phyloP scores from a whole-genome alignment of 2,329 filamentous ascomycete genomes.

The Clathrospora elynae region DNA sequence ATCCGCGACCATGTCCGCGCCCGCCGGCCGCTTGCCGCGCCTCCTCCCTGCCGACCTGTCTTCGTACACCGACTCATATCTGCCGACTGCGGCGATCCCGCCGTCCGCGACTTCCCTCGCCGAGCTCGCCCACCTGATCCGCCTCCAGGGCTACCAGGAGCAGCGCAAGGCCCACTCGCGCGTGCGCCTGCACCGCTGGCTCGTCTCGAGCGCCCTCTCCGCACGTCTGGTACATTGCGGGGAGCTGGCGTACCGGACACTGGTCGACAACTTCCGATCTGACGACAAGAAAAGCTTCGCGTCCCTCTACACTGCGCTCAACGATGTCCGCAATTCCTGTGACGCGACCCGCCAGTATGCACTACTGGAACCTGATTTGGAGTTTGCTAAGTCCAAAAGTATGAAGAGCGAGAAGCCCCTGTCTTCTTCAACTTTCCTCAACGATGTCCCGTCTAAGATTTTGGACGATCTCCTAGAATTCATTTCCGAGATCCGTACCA shows the following conservation, averaged over 20 bases:
- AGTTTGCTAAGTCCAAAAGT: slow-evolving; percentile 53
- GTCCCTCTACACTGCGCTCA: slow-evolving; percentile 74
- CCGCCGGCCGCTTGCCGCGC: slow-evolving; percentile 54
- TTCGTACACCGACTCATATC: slow-evolving; percentile 66
- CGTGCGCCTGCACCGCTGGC: slow-evolving; percentile 72
- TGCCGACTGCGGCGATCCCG: slow-evolving; percentile 60
- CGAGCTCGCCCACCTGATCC: slow-evolving; percentile 77
- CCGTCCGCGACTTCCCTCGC: slow-evolving; percentile 72
- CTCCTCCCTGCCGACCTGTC: slow-evolving; percentile 70
- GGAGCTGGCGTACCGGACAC: slow-evolving; percentile 73
- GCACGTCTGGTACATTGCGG: slow-evolving; percentile 75
- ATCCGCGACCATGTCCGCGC: slow-evolving; percentile 53
- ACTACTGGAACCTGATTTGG: slow-evolving; percentile 73
- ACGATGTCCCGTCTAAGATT: slow-evolving; percentile 76
- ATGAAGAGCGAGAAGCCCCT: slow-evolving; percentile 52
- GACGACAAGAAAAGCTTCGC: slow-evolving; percentile 81
- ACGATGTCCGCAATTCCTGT: slow-evolving; percentile 78
- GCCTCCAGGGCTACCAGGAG: slow-evolving; percentile 79
- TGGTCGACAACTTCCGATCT: slow-evolving; percentile 77
- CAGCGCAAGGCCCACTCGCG: slow-evolving; percentile 76
- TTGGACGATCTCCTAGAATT: slow-evolving; percentile 79
- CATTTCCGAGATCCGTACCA: slow-evolving; percentile 79
- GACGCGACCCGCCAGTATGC: slow-evolving; percentile 73
- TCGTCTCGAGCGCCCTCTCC: slow-evolving; percentile 76
- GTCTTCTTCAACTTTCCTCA: slow-evolving; percentile 55